These are phyloP conservation scores for Stephania japonica DNA, from an alignment of 164 flowering plant genomes.

Conservation along the genomic window DNA sequence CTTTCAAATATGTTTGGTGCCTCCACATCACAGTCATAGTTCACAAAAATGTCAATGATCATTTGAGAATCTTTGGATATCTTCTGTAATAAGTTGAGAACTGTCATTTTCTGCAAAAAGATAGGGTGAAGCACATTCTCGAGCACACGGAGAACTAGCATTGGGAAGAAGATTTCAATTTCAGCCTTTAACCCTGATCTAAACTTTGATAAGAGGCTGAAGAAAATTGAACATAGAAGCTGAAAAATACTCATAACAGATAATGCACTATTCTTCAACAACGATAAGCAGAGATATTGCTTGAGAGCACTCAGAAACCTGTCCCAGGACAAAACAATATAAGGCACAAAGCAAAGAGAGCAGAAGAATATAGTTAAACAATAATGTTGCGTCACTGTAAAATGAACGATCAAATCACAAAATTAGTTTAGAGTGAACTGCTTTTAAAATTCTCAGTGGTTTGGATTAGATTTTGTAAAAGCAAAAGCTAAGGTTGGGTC, in stretches of 20 bases:
- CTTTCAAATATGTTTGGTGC: conserved; percentile 96
- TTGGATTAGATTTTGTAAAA: too few relatives aligned
- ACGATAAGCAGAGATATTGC: conserved; percentile 87
- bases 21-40: conserved; percentile 96
- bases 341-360: background rate
- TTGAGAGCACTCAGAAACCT: conserved; percentile 87
- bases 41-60: conserved; percentile 83
- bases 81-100: conserved; percentile 78
- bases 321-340: conserved; percentile 22
- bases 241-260: conserved; percentile 98
- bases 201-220: conserved; percentile 62
- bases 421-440: too few relatives aligned
- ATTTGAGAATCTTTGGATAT: conserved; percentile 78
- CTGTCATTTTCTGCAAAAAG: conserved; percentile 94
- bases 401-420: too few relatives aligned
- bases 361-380: background rate
- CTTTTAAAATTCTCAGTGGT: too few relatives aligned
- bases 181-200: conserved; percentile 90
- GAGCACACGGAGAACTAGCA: conserved; percentile 92
- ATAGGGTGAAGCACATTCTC: conserved; percentile 99
- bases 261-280: conserved; percentile 94
- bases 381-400: too few relatives aligned
- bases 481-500: too few relatives aligned
- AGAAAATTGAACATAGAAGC: conserved; percentile 85
- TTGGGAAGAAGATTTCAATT: conserved; percentile 92